Evolutionary conservation across 2,329 filamentous ascomycete species (phyloP).

Genomic region (Monosporascus sp.): DNA sequence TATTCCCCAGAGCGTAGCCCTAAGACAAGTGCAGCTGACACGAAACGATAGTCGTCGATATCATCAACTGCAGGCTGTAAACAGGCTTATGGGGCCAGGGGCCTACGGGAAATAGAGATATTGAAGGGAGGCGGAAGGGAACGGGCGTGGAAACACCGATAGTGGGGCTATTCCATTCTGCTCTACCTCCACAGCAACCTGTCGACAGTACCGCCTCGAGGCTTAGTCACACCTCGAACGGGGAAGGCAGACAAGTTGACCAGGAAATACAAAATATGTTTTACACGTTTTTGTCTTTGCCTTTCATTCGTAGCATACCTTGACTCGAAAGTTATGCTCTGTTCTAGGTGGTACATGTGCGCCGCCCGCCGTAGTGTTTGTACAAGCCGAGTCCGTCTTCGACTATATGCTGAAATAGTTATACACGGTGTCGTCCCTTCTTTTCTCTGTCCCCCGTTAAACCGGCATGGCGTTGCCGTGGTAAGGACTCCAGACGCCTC

Average conservation of each 20-base stretch:
- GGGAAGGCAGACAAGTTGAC: not conserved
- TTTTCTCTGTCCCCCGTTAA: conserved; percentile 26
- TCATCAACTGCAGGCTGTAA: conserved; percentile 54
- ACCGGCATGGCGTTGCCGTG: conserved; percentile 55
- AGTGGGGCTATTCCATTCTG: not conserved
- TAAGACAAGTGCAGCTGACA: conserved; percentile 1
- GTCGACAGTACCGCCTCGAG: not conserved
- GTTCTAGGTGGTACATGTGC: not conserved
- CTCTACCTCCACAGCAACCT: not conserved
- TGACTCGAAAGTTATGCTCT: not conserved
- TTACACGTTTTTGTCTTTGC: not conserved
- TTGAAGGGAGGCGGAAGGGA: not conserved
- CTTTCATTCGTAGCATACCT: too few relatives aligned
- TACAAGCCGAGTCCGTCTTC: not conserved
- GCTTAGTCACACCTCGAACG: not conserved
- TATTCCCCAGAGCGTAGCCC: conserved; percentile 13
- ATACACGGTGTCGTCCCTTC: conserved; percentile 1
- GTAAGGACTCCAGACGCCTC: conserved; percentile 67
- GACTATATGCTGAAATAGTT: not conserved
- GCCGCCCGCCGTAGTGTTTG: not conserved
- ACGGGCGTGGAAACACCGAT: not conserved
- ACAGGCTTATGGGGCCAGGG: conserved; percentile 3
- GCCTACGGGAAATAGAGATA: conserved; percentile 3
- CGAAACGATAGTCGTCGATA: conserved; percentile 45
- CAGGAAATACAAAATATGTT: not conserved